Evolutionary conservation across 169 alveolate genomes (phyloP), one percentile per base, ranked within the genome.

Genomic region (Eimeria sp.): DNA sequence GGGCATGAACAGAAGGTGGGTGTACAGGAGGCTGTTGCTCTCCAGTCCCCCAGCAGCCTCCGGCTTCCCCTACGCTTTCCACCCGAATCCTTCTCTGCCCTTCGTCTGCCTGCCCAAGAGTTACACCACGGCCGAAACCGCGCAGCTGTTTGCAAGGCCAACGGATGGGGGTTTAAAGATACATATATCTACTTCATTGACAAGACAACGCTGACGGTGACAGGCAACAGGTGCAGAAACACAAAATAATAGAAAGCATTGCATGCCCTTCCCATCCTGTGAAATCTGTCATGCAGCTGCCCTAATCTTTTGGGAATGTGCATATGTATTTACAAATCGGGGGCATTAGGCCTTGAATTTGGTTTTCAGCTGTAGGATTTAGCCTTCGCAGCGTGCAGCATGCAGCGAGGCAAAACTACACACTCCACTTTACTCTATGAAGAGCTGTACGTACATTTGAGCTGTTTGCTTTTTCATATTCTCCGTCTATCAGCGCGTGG

Each of bases 221-320:
- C 98, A 34, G 99, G 99, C 45, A 95, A 83, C 91, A 96, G 98
- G 94, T 98, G 45, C 54, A 5, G 54, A 73, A 73, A 73, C 27
- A 16, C 57, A 73, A 14, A 30, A 70, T 0, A 73, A 73, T 73
- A 43, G 30, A 40, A 40, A 16, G 18, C 30, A 40, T 18, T 54
- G 40, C 83, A 40, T 34, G 30, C 83, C 14, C 30, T 30, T 40
- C 30, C 83, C 57, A 16, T 18, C 40, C 54, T 20, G 30, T 20
- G 83, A 34, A 73, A 11, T 73, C 2, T 72, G 54, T 40, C 82
- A 3, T 72, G 27, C 57, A 51, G 40, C 57, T 40, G 54, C 83
- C 10, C 27, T 40, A 18, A 3, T 40, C 80, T 30, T 20, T 34
- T 73, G 83, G 34, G 34, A 73, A 43, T 5, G 16, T 54, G 34